Percentiles rank a stretch among this genome's conserved stretches.
Conservation (phyloP, 2,329 filamentous ascomycete genomes). For the Fusarium dlaminii region DNA sequence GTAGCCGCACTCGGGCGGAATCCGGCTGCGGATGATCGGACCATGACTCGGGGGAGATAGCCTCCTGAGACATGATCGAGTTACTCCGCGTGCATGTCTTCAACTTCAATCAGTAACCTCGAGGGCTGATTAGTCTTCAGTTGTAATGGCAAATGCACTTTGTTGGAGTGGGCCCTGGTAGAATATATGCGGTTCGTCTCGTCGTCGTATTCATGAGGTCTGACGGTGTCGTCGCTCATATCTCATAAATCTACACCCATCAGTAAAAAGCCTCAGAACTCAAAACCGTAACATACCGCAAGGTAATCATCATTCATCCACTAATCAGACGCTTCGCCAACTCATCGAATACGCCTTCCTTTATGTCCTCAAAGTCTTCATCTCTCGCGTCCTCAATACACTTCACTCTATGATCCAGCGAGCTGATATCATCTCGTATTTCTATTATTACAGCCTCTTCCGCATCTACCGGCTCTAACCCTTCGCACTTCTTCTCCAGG, state of each 20-base stretch:
- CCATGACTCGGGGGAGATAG: neutral
- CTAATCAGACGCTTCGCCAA: slow-evolving; percentile 1
- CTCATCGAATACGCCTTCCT: slow-evolving; percentile 14
- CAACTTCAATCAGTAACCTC: neutral
- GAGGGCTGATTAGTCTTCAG: too few relatives aligned
- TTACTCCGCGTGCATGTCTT: neutral
- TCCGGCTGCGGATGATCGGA: neutral
- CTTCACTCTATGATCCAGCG: neutral
- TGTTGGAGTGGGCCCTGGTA: too few relatives aligned
- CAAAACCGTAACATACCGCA: neutral
- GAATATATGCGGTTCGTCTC: neutral
- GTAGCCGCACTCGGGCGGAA: neutral
- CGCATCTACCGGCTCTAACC: neutral
- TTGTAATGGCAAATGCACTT: neutral
- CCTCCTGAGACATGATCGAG: neutral
- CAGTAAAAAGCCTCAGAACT: neutral
- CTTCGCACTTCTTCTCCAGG: slow-evolving; percentile 1
- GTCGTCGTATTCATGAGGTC: neutral
- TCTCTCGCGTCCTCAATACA: neutral
- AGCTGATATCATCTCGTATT: slow-evolving; percentile 10
- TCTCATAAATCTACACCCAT: neutral
- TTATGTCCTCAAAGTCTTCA: neutral
- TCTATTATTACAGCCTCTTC: slow-evolving; percentile 7
- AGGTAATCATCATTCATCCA: neutral
- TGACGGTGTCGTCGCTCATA: neutral